phyloP scores from a whole-genome alignment of 495 filamentous ascomycete species.

The Xylaria bambusicola region DNA sequence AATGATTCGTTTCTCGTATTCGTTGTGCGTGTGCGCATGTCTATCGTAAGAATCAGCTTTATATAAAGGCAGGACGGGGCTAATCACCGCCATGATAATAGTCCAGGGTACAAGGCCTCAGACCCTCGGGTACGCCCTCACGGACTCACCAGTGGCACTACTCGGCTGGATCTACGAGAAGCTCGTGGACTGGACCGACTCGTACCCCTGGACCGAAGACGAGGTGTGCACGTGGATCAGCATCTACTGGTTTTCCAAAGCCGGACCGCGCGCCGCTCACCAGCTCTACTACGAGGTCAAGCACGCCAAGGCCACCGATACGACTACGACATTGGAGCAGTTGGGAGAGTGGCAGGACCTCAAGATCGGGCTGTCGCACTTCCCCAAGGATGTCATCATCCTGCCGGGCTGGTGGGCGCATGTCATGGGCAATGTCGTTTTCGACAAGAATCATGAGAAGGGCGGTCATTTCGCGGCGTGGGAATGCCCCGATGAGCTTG shows the following conservation, averaged over 20 bases:
- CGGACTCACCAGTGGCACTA: slow-evolving; percentile 57
- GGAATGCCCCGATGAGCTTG: slow-evolving; percentile 58
- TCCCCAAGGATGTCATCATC: slow-evolving; percentile 54
- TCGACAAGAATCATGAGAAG: slow-evolving; percentile 49
- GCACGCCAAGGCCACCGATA: slow-evolving; percentile 11
- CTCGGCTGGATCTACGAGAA: slow-evolving; percentile 65
- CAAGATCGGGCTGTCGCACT: slow-evolving; percentile 54
- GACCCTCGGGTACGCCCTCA: slow-evolving; percentile 53
- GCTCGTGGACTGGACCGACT: slow-evolving; percentile 60
- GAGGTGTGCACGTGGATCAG: slow-evolving; percentile 61
- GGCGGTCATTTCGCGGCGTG: slow-evolving; percentile 69
- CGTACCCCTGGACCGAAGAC: slow-evolving; percentile 61
- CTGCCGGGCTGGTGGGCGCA: slow-evolving; percentile 54
- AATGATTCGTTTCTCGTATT: too few relatives aligned
- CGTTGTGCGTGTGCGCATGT: too few relatives aligned
- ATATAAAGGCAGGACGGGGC: not conserved
- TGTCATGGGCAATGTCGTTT: slow-evolving; percentile 56
- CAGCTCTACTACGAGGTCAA: slow-evolving; percentile 57
- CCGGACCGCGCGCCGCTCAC: slow-evolving; percentile 49
- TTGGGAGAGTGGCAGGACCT: slow-evolving; percentile 39
- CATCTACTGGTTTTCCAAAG: slow-evolving; percentile 55
- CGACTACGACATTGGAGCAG: too few relatives aligned
- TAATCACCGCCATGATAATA: not conserved
- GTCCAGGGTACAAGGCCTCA: slow-evolving; percentile 59
- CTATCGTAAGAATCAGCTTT: too few relatives aligned